Percentiles rank a stretch among this genome's conserved stretches.
Evolutionary conservation across 306 rosid genomes (phyloP).

Genomic region (Alnus rubra): DNA sequence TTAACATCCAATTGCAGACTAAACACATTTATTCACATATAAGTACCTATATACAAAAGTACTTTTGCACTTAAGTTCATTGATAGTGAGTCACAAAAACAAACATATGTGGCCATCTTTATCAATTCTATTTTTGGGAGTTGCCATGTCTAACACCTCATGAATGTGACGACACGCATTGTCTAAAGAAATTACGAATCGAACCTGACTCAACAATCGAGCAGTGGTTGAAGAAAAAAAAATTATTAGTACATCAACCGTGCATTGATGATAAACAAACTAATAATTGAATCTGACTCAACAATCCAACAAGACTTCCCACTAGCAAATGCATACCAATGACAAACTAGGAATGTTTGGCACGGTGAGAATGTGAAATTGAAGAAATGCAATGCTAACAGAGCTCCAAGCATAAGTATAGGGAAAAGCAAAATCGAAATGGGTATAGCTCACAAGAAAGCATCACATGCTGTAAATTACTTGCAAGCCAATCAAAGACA

Average conservation of each 20-base stretch:
- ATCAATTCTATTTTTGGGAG: background rate
- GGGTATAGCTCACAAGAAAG: slow-evolving; percentile 66
- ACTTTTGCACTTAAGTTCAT: background rate
- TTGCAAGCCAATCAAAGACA: slow-evolving; percentile 35
- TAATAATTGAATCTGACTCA: background rate
- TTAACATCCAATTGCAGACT: background rate
- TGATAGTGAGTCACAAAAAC: background rate
- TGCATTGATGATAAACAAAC: background rate
- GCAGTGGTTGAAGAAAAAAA: background rate
- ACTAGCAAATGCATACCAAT: slow-evolving; percentile 19
- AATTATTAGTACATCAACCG: background rate
- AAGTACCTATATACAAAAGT: background rate
- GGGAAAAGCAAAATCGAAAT: slow-evolving; percentile 35
- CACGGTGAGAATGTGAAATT: slow-evolving; percentile 17
- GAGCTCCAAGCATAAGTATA: slow-evolving; percentile 34
- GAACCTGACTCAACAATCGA: background rate
- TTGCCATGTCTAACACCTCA: background rate
- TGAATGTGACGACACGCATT: background rate
- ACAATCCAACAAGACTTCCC: slow-evolving; percentile 20
- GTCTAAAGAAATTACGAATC: background rate
- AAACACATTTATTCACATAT: background rate
- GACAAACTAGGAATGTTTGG: slow-evolving; percentile 12
- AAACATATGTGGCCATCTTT: background rate
- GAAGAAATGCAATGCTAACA: slow-evolving; percentile 28
- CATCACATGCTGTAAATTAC: slow-evolving; percentile 59